Evolutionary conservation across 2,329 filamentous ascomycete species (phyloP).

Genomic region (Monilinia polystroma): DNA sequence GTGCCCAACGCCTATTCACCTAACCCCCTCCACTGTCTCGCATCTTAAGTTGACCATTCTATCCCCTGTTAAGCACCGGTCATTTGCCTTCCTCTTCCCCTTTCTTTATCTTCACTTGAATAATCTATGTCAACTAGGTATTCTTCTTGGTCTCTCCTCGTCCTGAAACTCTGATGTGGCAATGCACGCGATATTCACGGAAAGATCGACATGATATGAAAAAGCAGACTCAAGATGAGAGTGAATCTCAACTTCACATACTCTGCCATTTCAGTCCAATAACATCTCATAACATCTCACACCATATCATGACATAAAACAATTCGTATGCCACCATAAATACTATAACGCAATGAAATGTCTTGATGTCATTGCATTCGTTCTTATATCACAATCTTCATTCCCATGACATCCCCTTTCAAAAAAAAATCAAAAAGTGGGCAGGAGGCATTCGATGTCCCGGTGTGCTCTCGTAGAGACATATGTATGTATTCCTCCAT

Average conservation of each 20-base stretch:
- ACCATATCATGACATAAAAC: neutral
- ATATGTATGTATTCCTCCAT: neutral
- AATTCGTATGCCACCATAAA: no score
- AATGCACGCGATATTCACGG: neutral
- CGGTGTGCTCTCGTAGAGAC: neutral
- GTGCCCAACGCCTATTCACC: no score
- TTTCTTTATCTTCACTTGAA: no score
- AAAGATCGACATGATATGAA: neutral
- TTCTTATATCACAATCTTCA: neutral
- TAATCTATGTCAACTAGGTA: no score
- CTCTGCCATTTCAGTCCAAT: neutral
- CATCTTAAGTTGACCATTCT: no score
- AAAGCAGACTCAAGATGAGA: neutral
- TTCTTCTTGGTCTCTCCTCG: no score
- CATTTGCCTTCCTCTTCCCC: no score
- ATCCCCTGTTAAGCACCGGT: no score
- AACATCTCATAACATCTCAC: neutral
- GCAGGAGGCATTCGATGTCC: neutral
- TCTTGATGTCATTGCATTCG: neutral
- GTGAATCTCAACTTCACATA: no score
- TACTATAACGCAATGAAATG: neutral
- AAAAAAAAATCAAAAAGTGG: neutral
- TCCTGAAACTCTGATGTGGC: no score
- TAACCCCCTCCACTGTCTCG: no score
- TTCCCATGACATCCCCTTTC: neutral